Percentiles rank a stretch among this genome's conserved stretches.
These are phyloP conservation scores for Zalerion maritima DNA, from an alignment of 495 filamentous ascomycete genomes.

Conservation along the genomic window DNA sequence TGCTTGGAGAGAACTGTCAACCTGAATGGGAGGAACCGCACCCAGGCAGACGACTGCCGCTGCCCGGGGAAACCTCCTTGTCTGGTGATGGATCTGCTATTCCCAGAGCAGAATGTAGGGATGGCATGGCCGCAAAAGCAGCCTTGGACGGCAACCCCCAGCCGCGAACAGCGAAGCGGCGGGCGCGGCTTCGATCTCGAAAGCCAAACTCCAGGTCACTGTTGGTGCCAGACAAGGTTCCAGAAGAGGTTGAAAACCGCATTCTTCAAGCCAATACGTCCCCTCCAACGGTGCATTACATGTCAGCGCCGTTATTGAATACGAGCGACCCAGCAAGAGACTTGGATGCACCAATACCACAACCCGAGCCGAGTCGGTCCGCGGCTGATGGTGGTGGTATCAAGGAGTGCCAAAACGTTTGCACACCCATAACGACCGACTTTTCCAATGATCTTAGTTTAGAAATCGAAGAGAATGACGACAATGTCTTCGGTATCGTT, in stretches of 20 bases:
- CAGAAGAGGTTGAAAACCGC: conserved; percentile 14
- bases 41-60: conserved; percentile 26
- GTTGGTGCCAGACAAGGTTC: conserved; percentile 23
- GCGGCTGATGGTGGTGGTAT: no score
- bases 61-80: conserved; percentile 17
- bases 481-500: conserved; percentile 12
- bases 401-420: conserved; percentile 3
- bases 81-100: conserved; percentile 10
- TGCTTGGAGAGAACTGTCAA: conserved; percentile 6
- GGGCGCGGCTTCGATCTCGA: conserved; percentile 13
- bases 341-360: no score
- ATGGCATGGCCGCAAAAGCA: conserved; percentile 41
- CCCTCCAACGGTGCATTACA: no score
- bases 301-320: no score
- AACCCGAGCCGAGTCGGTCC: no score
- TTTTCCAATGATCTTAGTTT: conserved; percentile 21
- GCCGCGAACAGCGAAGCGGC: conserved; percentile 8
- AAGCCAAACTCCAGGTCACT: conserved; percentile 16
- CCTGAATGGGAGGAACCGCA: conserved; percentile 31
- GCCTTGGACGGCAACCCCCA: conserved; percentile 7
- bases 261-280: conserved; percentile 6
- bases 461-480: conserved; percentile 8
- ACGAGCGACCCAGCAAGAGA: no score
- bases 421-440: conserved; percentile 8
- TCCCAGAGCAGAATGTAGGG: conserved; percentile 23